Conservation (phyloP, 2,329 filamentous ascomycete species). For the Diaporthe sp. region DNA sequence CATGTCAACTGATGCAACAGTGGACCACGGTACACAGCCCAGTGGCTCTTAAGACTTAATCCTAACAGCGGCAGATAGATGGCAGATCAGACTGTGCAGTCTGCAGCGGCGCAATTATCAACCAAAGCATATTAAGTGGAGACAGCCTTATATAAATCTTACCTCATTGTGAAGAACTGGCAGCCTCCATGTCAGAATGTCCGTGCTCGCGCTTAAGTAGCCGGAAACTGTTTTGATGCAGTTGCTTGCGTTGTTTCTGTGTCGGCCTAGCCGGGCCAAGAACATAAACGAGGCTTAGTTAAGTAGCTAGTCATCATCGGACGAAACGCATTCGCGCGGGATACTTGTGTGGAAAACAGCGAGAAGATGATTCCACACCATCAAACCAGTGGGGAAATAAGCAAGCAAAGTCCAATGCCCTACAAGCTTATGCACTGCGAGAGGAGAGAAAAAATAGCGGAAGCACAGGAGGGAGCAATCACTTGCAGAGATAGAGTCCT, state of each 20-base stretch:
- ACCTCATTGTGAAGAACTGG: background rate
- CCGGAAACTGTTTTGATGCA: background rate
- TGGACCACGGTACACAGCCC: background rate
- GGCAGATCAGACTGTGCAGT: background rate
- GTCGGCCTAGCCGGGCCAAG: slow-evolving; percentile 1
- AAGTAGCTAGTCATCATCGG: background rate
- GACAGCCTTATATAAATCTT: slow-evolving; percentile 7
- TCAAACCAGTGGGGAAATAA: background rate
- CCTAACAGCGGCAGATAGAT: background rate
- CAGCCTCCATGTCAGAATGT: background rate
- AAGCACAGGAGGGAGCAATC: background rate
- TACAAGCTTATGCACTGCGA: background rate
- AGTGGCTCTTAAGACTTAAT: background rate
- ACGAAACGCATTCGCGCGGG: background rate
- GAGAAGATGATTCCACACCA: background rate
- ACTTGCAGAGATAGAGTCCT: background rate
- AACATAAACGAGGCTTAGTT: background rate
- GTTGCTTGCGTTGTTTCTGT: background rate
- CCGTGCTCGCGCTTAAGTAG: background rate
- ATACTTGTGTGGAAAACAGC: background rate
- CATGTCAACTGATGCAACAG: background rate
- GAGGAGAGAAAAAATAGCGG: background rate
- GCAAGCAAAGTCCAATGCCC: too few species aligned
- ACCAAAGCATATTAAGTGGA: slow-evolving; percentile 6
- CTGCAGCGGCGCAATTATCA: background rate